Percentiles rank a stretch among this genome's conserved stretches.
These are phyloP conservation scores for Eucalyptus rudis DNA, from an alignment of 345 rosid genomes.

Conservation along the genomic window DNA sequence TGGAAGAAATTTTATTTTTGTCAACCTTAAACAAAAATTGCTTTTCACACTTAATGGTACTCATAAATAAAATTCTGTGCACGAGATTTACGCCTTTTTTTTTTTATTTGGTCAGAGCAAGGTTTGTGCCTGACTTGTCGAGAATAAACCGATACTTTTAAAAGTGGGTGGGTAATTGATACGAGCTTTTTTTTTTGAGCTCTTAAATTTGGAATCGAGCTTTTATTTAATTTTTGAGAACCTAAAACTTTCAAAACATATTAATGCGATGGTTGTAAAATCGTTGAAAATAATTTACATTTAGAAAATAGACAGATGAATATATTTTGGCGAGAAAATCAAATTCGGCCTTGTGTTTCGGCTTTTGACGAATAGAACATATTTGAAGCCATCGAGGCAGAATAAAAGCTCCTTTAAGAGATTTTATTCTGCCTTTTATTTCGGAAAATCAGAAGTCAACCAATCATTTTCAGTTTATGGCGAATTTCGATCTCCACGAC, in stretches of 20 bases:
- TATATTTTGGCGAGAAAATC: background rate
- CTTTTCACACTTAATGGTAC: background rate
- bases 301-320: background rate
- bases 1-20: background rate
- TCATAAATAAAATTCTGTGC: background rate
- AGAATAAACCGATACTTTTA: rapidly evolving
- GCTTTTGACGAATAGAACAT: background rate
- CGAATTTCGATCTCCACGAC: background rate
- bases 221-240: background rate
- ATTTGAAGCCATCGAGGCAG: background rate
- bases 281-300: background rate
- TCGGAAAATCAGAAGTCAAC: background rate
- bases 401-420: background rate
- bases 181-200: rapidly evolving
- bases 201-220: background rate
- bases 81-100: rapidly evolving
- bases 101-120: no score
- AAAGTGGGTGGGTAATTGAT: background rate
- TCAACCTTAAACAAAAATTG: background rate
- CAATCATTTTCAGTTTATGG: background rate
- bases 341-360: background rate
- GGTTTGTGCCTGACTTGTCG: rapidly evolving
- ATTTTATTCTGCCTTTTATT: background rate
- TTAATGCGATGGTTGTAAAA: background rate
- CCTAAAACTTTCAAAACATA: background rate